Evolutionary conservation across 805 yeast genomes (phyloP).

Genomic region (Zygotorulaspora sp.): DNA sequence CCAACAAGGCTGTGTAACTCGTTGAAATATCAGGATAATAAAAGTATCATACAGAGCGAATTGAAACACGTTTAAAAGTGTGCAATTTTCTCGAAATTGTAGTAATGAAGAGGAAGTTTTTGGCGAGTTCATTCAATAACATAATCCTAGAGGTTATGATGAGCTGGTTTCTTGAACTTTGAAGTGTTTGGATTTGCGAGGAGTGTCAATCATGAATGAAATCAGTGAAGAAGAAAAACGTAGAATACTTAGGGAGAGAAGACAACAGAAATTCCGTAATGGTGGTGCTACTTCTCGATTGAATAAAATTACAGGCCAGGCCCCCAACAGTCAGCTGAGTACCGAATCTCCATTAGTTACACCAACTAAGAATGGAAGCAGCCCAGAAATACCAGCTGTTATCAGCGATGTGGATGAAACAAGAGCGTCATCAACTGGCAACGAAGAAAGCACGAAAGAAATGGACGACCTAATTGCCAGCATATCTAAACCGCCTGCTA

Average conservation of each 20-base stretch:
- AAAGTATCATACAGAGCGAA: too few relatives aligned
- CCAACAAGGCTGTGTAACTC: slow-evolving; percentile 29
- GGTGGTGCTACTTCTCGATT: slow-evolving; percentile 53
- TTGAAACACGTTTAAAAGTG: too few relatives aligned
- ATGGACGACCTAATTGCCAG: slow-evolving; percentile 21
- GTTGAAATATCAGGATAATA: too few relatives aligned
- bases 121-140: too few relatives aligned
- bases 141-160: too few relatives aligned
- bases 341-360: slow-evolving; percentile 32
- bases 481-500: slow-evolving; percentile 11
- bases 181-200: too few relatives aligned
- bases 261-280: slow-evolving; percentile 57
- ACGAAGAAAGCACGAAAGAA: slow-evolving; percentile 12
- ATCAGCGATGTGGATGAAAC: neutral
- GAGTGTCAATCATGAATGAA: slow-evolving; percentile 15
- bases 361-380: neutral
- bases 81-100: too few relatives aligned
- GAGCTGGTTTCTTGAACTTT: too few relatives aligned
- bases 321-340: slow-evolving; percentile 35
- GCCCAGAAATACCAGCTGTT: slow-evolving; percentile 1
- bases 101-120: too few relatives aligned
- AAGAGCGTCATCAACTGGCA: slow-evolving; percentile 4
- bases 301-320: slow-evolving; percentile 44
- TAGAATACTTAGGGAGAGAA: slow-evolving; percentile 53
- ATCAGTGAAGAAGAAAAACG: slow-evolving; percentile 53